These are phyloP conservation scores for Melaleuca quinquenervia DNA, from an alignment of 345 rosid genomes.

Conservation along the genomic window DNA sequence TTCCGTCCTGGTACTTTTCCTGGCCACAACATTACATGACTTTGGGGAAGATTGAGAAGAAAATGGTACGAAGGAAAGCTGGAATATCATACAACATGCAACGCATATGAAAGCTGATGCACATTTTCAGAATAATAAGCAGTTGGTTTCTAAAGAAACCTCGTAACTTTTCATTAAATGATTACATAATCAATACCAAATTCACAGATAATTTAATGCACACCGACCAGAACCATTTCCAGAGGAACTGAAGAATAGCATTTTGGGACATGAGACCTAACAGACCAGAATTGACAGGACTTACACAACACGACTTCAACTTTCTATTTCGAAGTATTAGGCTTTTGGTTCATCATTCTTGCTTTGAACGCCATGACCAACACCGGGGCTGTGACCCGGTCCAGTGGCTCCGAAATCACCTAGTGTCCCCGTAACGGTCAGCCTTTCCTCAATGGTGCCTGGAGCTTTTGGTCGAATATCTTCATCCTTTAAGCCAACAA, in stretches of 20 bases:
- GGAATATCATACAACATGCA: background rate
- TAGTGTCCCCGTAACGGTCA: slow-evolving; percentile 6
- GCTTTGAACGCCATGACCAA: slow-evolving; percentile 23
- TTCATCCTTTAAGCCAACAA: background rate
- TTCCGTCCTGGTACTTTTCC: background rate
- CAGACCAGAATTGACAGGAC: background rate
- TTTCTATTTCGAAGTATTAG: background rate
- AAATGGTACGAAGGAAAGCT: background rate
- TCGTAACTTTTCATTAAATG: background rate
- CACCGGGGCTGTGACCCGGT: slow-evolving; percentile 47
- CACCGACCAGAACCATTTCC: background rate
- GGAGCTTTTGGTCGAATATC: background rate
- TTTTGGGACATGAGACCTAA: background rate
- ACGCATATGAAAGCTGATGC: background rate
- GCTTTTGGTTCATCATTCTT: slow-evolving; percentile 16
- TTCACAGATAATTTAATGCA: background rate
- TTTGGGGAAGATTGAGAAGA: background rate
- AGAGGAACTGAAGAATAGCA: background rate
- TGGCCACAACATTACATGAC: background rate
- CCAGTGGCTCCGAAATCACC: slow-evolving; percentile 14
- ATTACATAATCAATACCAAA: background rate
- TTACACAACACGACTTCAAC: background rate
- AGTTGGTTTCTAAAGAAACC: background rate
- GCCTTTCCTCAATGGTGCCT: background rate
- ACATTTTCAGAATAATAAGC: background rate